A percentile compares a stretch with the other conserved stretches of the same genome.
These are phyloP conservation scores for Fusarium longipes DNA, from an alignment of 2,329 filamentous ascomycete genomes.

Conservation along the genomic window DNA sequence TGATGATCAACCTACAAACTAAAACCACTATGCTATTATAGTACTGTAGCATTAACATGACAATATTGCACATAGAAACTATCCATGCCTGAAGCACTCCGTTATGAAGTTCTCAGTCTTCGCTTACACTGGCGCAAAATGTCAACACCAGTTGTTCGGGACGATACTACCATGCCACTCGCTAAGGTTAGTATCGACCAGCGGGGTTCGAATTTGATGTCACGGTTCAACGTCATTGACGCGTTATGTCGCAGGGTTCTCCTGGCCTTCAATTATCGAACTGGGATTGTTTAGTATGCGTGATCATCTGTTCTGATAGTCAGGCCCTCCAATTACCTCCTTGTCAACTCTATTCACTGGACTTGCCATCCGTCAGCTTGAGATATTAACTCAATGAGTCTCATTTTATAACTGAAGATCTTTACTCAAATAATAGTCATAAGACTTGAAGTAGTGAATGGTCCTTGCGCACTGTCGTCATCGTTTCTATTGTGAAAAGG, in stretches of 20 bases:
- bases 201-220: not conserved
- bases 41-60: not conserved
- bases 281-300: not conserved
- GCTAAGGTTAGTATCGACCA: not conserved
- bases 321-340: not conserved
- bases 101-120: not conserved
- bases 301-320: not conserved
- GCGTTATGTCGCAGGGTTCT: constrained; percentile 21
- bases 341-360: not conserved
- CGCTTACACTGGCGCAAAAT: not conserved
- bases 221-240: constrained; percentile 21
- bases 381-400: constrained; percentile 15
- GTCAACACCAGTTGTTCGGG: not conserved
- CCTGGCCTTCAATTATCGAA: not conserved
- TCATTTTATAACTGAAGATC: constrained; percentile 22
- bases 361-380: constrained; percentile 2
- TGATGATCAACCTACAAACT: not conserved
- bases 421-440: constrained; percentile 16
- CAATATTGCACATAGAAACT: not conserved
- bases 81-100: not conserved
- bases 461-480: not conserved
- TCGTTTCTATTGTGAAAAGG: not conserved
- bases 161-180: constrained; percentile 4
- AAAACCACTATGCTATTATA: not conserved
- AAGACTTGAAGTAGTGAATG: not conserved